Percentiles rank a stretch among this genome's conserved stretches.
phyloP scores from a whole-genome alignment of 2,329 filamentous ascomycete species.

The Coniella lustricola region DNA sequence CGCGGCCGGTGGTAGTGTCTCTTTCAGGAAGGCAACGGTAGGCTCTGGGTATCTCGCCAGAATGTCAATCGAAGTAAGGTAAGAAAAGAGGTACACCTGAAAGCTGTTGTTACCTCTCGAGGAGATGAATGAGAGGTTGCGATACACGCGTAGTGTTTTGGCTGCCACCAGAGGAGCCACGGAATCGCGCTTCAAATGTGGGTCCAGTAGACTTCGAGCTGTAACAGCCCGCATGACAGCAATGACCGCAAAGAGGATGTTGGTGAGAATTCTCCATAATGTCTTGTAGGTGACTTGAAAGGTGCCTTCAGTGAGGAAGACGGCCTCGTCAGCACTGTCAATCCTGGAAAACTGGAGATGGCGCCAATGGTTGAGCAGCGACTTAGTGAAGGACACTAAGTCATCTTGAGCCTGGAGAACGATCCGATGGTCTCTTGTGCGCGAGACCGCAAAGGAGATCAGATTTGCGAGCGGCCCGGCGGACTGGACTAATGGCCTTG shows the following conservation, averaged over 20 bases:
- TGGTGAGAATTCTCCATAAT: slow-evolving; percentile 69
- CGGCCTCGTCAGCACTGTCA: slow-evolving; percentile 59
- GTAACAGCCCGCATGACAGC: slow-evolving; percentile 69
- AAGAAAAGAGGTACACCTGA: slow-evolving; percentile 78
- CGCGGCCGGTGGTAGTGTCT: slow-evolving; percentile 43
- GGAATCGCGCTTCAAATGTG: slow-evolving; percentile 34
- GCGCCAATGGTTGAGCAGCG: slow-evolving; percentile 65
- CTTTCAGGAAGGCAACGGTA: slow-evolving; percentile 58
- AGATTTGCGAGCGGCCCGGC: slow-evolving; percentile 63
- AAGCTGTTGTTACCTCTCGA: slow-evolving; percentile 67
- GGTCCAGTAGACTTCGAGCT: slow-evolving; percentile 52
- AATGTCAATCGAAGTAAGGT: slow-evolving; percentile 75
- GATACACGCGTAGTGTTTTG: slow-evolving; percentile 65
- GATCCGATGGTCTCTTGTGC: slow-evolving; percentile 27
- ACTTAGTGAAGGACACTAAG: slow-evolving; percentile 59
- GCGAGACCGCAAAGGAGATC: slow-evolving; percentile 55
- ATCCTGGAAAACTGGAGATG: slow-evolving; percentile 66
- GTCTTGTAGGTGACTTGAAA: slow-evolving; percentile 59
- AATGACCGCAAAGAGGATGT: slow-evolving; percentile 67
- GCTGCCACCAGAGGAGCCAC: slow-evolving; percentile 58
- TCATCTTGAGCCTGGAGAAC: slow-evolving; percentile 42
- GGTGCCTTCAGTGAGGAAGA: slow-evolving; percentile 58
- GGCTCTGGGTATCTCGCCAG: slow-evolving; percentile 63
- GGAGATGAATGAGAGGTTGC: slow-evolving; percentile 76
- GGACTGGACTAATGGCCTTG: slow-evolving; percentile 55